phyloP scores from a whole-genome alignment of 176 grass and related monocot species.

The Aegilops sharonensis region DNA sequence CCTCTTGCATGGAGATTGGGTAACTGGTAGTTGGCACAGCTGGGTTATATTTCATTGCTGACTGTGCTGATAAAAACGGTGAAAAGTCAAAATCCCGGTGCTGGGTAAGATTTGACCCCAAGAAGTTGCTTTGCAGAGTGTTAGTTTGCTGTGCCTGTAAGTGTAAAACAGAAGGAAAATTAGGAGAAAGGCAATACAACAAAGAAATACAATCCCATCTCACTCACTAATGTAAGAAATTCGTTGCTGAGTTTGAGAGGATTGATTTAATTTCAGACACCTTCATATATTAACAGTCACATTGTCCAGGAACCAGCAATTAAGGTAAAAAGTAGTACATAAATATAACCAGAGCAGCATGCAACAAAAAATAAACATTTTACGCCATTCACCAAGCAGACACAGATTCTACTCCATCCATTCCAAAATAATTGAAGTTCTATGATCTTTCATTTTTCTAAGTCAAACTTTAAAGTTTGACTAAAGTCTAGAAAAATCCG shows the following conservation, averaged over 20 bases:
- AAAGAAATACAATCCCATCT: background rate
- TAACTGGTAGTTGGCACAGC: slow-evolving; percentile 62
- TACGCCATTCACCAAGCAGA: slow-evolving; percentile 15
- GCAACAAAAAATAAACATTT: slow-evolving; percentile 1
- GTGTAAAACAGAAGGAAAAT: slow-evolving; percentile 31
- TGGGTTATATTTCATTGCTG: slow-evolving; percentile 69
- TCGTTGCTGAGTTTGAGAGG: background rate
- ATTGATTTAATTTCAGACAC: background rate
- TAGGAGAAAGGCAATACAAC: slow-evolving; percentile 12
- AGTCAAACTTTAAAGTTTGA: too few relatives aligned
- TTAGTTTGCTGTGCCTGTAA: slow-evolving; percentile 71
- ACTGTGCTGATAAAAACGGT: slow-evolving; percentile 61
- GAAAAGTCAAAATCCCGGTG: slow-evolving; percentile 85
- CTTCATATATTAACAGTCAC: slow-evolving; percentile 8
- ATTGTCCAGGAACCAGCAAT: background rate
- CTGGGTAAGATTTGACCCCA: slow-evolving; percentile 57
- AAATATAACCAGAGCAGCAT: background rate
- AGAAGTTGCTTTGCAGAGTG: slow-evolving; percentile 60
- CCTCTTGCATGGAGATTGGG: slow-evolving; percentile 76
- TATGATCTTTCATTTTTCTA: too few relatives aligned
- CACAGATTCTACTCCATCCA: background rate
- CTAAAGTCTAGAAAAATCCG: too few relatives aligned
- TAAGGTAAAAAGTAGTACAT: background rate
- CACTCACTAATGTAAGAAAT: background rate
- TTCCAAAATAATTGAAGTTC: too few relatives aligned